Base-by-base conservation (phyloP, 352 stramenopile species). In the Vaucheria bursata region DNA sequence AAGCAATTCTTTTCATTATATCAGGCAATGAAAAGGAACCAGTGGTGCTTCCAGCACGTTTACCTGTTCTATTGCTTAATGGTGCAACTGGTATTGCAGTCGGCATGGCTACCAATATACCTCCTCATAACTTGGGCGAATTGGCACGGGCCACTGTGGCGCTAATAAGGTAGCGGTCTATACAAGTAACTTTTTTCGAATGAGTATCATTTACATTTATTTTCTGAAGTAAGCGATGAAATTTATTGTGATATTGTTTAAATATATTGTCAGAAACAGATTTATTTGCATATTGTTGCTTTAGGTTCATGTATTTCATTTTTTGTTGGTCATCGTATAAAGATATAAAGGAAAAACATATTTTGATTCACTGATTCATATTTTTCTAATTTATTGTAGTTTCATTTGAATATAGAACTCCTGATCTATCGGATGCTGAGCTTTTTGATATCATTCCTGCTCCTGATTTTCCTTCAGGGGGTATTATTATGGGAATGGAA, bases 81-180 rank as follows among this genome's bases (percentile, higher is more conserved):
- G 89, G 89, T 39, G 84, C 82, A 7, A 86, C 85, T 39, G 87
- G 82, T 33, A 90, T 91, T 79, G 87, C 88, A 6, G 88, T 93
- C 34, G 88, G 88, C 34, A 92, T 93, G 88, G 89, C 89, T 0
- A 93, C 89, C 31, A 93, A 92, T 79, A 85, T 93, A 75, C 88
- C 89, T 32, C 89, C 89, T 2, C 89, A 93, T 84, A 92, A 92
- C 83, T 84, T 93, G 35, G 80, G 80, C 37, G 89, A 93, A 81
- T 77, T 93, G 35, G 74, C 89, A 75, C 80, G 85, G 66, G 89
- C 85, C 0, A 89, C 86, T 59, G 73, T 85, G 6, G 84, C 82
- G 33, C 66, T 94, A 6, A 83, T 88, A 2, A 4, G 34, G 59
- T 69, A 50, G n/a, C n/a, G n/a, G n/a, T n/a, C n/a, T n/a, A n/a